phyloP scores from a whole-genome alignment of 257 asterid species.

The Solanum habrochaites region DNA sequence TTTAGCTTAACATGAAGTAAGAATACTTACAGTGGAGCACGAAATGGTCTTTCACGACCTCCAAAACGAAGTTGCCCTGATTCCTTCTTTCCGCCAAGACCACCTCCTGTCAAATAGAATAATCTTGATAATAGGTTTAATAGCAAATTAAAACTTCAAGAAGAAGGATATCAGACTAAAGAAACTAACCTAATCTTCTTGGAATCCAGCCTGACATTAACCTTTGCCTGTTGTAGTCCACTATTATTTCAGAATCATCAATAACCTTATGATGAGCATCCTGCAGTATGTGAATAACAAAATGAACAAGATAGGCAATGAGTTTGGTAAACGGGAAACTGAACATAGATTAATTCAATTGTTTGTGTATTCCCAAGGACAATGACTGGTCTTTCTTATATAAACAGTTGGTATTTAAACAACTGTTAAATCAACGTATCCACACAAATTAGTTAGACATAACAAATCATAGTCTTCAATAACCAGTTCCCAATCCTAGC shows the following conservation, averaged over 20 bases:
- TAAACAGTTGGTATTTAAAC: neutral
- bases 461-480: neutral
- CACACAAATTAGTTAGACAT: neutral
- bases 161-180: neutral
- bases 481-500: neutral
- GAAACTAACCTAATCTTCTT: conserved; percentile 70
- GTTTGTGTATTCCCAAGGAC: neutral
- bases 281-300: conserved; percentile 17
- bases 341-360: neutral
- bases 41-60: conserved; percentile 72
- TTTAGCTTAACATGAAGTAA: neutral
- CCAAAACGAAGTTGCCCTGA: conserved; percentile 98
- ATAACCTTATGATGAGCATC: conserved; percentile 72
- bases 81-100: conserved; percentile 96
- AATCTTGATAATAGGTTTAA: neutral
- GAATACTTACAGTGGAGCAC: neutral
- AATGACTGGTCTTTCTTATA: neutral
- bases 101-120: conserved; percentile 58
- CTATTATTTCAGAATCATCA: conserved; percentile 87
- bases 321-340: neutral
- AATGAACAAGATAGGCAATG: conserved; percentile 1
- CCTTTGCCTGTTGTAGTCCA: conserved; percentile 89
- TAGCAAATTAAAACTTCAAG: neutral
- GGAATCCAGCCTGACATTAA: conserved; percentile 99
- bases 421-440: neutral